Base-by-base conservation (phyloP, 1,139 yeast species). In the Geotrichum klebahnii region DNA sequence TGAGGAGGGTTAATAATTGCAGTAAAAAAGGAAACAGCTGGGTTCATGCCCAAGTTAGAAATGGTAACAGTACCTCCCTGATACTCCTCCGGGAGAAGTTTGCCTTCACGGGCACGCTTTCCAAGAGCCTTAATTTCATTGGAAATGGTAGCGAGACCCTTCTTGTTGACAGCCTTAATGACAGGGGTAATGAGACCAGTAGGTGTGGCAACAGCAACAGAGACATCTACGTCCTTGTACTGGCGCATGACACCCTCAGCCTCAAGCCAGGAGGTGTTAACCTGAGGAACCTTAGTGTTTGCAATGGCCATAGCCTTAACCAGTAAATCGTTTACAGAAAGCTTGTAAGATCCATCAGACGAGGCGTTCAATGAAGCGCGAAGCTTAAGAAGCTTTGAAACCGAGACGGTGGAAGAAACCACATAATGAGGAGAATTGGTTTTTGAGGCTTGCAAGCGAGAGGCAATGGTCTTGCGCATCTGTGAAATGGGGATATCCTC, bases 51-150 rank as follows among this genome's bases (percentile, higher is more conserved):
- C 78, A 94, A 77, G 84, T 92, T 92, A 59, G 97, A 90, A 66
- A 92, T 90, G 71, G 97, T 88, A 70, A 92, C 87, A 61, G 98
- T 90, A 67, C 99, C 99, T 64, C 99, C 99, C 78, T 88, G 96
- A 81, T 84, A 94, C 75, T 92, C 98, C 70, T 88, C 95, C 57
- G 98, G 98, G 60, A 74, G 68, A 68, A 92, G 81, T 77, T 90
- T 92, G 72, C 89, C 90, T 56, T 79, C 88, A 73, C 92, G 89
- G 57, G 98, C 98, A 73, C 94, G 88, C 78, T 87, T 86, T 63
- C 96, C 98, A 63, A 92, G 79, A 63, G 84, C 96, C 77, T 92
- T 92, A 64, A 88, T 80, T 69, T 84, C 89, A 58, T 71, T 70
- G 41, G 97, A 90, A 66, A 92, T 92, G 39, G 81, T 64, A 48